Conservation (phyloP, 2,329 filamentous ascomycete genomes). For the Fusarium chaquense region DNA sequence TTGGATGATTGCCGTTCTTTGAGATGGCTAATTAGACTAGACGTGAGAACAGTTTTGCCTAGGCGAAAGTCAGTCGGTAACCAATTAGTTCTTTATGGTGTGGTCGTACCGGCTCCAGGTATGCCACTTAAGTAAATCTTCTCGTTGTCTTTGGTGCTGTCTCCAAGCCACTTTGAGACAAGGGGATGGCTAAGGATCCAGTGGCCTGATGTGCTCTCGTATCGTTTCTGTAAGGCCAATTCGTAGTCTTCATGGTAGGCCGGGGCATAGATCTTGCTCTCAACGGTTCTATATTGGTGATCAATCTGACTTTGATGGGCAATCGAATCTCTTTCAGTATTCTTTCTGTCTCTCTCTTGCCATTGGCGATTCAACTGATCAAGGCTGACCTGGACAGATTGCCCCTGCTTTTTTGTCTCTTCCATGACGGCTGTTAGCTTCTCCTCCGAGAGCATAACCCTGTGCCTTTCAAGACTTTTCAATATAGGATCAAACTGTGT, state of each 20-base stretch:
- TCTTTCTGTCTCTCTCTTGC: not conserved
- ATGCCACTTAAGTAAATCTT: not conserved
- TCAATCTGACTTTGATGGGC: not conserved
- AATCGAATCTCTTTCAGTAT: not conserved
- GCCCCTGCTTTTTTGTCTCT: not conserved
- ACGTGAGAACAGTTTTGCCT: not conserved
- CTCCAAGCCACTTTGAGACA: no score
- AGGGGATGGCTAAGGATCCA: not conserved
- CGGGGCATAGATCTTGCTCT: not conserved
- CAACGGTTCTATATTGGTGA: not conserved
- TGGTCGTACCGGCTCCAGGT: not conserved
- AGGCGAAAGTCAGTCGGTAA: rapidly evolving
- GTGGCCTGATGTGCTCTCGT: not conserved
- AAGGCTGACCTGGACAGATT: not conserved
- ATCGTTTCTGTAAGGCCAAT: not conserved
- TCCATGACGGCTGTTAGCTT: not conserved
- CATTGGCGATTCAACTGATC: not conserved
- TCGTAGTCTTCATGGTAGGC: not conserved
- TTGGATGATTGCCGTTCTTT: not conserved
- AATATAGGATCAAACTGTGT: not conserved
- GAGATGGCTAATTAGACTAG: not conserved
- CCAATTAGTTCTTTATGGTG: no score
- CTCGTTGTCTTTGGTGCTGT: no score
- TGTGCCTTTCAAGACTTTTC: not conserved
- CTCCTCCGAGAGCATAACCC: not conserved